Evolutionary conservation across 2,329 filamentous ascomycete genomes (phyloP).

Genomic region (Penicillium sp.): DNA sequence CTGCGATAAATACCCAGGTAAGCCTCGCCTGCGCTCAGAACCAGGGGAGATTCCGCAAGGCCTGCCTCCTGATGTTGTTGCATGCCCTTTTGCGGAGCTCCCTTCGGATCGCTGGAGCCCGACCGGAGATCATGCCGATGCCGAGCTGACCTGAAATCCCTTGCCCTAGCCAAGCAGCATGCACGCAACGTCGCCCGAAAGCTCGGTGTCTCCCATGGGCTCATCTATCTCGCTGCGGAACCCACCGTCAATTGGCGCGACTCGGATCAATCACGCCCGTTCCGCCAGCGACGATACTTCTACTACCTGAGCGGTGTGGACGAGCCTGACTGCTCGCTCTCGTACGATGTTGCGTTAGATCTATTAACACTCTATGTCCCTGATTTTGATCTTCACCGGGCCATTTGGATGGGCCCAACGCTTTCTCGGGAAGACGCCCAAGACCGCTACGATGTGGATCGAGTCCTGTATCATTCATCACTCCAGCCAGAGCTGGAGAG

Average conservation of each 20-base stretch:
- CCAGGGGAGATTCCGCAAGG: not conserved
- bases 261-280: conserved; percentile 56
- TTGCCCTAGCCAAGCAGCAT: conserved; percentile 48
- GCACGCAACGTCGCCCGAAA: conserved; percentile 46
- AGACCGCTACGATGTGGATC: conserved; percentile 64
- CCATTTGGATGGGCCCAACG: conserved; percentile 45
- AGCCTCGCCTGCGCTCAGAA: conserved; percentile 12
- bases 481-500: conserved; percentile 51
- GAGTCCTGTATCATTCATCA: conserved; percentile 58
- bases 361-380: conserved; percentile 71
- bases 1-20: conserved; percentile 44
- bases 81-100: conserved; percentile 3
- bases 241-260: conserved; percentile 53
- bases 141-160: conserved; percentile 10
- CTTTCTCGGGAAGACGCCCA: conserved; percentile 56
- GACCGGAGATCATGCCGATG: conserved; percentile 7
- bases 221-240: conserved; percentile 58
- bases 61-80: not conserved
- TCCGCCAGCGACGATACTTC: conserved; percentile 61
- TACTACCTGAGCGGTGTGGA: conserved; percentile 58
- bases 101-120: conserved; percentile 2
- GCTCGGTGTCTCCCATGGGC: conserved; percentile 44
- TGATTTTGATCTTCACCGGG: conserved; percentile 56
- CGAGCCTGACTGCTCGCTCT: conserved; percentile 55
- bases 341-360: conserved; percentile 59